These are phyloP conservation scores for Amborella trichopoda DNA, from an alignment of 164 flowering plant species.

Conservation along the genomic window DNA sequence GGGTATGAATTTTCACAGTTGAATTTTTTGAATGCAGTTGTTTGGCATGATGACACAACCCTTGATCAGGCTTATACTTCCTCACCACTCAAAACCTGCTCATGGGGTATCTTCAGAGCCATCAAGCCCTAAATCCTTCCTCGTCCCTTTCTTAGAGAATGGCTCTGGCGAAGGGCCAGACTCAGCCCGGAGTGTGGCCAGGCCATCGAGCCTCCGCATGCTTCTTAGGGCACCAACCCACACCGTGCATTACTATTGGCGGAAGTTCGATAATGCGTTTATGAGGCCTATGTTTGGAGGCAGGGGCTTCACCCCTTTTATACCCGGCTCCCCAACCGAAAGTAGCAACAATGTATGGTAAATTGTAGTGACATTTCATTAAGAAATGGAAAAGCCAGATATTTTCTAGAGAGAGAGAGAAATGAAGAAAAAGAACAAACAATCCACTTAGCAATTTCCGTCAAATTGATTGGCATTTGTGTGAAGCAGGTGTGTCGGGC, in stretches of 20 bases:
- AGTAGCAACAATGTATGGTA: conserved; percentile 8
- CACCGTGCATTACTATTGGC: conserved; percentile 81
- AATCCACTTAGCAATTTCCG: too few relatives aligned
- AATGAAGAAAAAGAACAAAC: not conserved
- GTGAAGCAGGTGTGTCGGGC: not conserved
- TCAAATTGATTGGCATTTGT: not conserved
- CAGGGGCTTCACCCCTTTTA: conserved; percentile 66
- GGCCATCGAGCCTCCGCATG: conserved; percentile 58
- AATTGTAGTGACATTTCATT: not conserved
- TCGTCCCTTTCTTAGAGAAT: conserved; percentile 49
- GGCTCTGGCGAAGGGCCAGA: conserved; percentile 35
- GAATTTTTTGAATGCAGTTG: too few relatives aligned
- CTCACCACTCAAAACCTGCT: conserved; percentile 23
- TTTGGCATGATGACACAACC: conserved; percentile 87
- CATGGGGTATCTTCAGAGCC: conserved; percentile 43
- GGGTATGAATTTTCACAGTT: too few relatives aligned
- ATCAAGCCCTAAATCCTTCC: conserved; percentile 49
- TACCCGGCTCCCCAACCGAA: conserved; percentile 84
- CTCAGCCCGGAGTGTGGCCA: conserved; percentile 13
- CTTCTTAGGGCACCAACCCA: conserved; percentile 44
- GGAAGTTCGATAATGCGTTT: conserved; percentile 70
- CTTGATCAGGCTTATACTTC: conserved; percentile 53
- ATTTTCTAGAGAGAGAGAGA: not conserved
- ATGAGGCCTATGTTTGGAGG: conserved; percentile 95
- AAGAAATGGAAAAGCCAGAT: not conserved